A percentile compares a stretch with the other conserved stretches of the same genome.
Evolutionary conservation across 345 rosid species (phyloP).

Genomic region (Eutrema yunnanense): DNA sequence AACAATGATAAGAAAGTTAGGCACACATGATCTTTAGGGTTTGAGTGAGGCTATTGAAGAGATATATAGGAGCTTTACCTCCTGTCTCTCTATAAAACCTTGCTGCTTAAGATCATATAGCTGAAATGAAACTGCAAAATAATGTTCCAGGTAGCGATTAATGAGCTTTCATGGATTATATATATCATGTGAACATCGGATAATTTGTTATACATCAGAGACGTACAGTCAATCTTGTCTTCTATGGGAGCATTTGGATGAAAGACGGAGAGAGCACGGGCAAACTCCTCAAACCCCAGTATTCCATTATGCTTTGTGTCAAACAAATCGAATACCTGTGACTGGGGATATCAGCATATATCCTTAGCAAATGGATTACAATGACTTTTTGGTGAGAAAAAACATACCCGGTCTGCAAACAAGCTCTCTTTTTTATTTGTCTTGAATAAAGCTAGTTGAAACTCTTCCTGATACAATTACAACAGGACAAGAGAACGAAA

Average conservation of each 20-base stretch:
- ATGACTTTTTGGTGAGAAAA: neutral
- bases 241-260: constrained; percentile 85
- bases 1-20: neutral
- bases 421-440: constrained; percentile 68
- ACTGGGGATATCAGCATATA: neutral
- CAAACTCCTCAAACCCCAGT: constrained; percentile 83
- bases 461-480: constrained; percentile 48
- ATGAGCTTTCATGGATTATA: neutral
- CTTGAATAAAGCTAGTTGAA: constrained; percentile 61
- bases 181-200: neutral
- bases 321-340: constrained; percentile 88
- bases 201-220: neutral
- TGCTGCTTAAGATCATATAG: constrained; percentile 86
- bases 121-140: constrained; percentile 79
- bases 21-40: neutral
- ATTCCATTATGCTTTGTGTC: constrained; percentile 85
- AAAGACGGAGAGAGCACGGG: constrained; percentile 79
- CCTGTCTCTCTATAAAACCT: constrained; percentile 87
- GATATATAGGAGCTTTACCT: constrained; percentile 34
- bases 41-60: neutral
- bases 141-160: neutral
- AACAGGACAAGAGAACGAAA: neutral
- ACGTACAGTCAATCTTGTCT: constrained; percentile 77
- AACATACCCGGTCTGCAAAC: constrained; percentile 57
- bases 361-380: neutral